phyloP scores from a whole-genome alignment of 2,329 filamentous ascomycete species.

The Hirsutella rhossiliensis region DNA sequence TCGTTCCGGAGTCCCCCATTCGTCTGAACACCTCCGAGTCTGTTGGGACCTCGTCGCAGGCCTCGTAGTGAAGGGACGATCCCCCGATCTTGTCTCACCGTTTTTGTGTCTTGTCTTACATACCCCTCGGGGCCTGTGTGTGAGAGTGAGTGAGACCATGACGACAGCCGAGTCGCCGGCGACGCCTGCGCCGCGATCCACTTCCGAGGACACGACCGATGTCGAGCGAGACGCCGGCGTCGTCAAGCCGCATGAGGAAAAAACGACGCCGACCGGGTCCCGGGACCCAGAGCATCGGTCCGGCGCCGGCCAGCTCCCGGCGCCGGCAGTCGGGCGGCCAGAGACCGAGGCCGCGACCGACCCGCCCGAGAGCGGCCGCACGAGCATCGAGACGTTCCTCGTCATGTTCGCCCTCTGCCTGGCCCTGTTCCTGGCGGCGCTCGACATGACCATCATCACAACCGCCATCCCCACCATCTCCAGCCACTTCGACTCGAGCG shows the following conservation, averaged over 20 bases:
- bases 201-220: slow-evolving; percentile 16
- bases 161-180: not conserved
- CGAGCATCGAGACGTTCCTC: slow-evolving; percentile 24
- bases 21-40: too few species aligned
- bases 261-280: too few species aligned
- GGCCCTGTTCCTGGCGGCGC: slow-evolving; percentile 40
- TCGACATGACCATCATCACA: slow-evolving; percentile 51
- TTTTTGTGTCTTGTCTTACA: not conserved
- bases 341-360: not conserved
- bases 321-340: too few species aligned
- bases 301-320: too few species aligned
- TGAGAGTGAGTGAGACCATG: not conserved
- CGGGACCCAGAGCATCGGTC: too few species aligned
- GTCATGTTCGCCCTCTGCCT: slow-evolving; percentile 29
- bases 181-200: slow-evolving; percentile 10
- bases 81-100: not conserved
- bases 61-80: too few species aligned
- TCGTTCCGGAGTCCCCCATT: too few species aligned
- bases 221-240: slow-evolving; percentile 21
- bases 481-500: slow-evolving; percentile 48
- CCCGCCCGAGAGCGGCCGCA: slow-evolving; percentile 21
- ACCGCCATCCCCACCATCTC: slow-evolving; percentile 57
- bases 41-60: too few species aligned
- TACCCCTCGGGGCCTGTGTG: not conserved
- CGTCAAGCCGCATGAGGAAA: too few species aligned